Percentiles rank a stretch among this genome's conserved stretches.
phyloP scores from a whole-genome alignment of 345 rosid genomes.

The Linum lewisii region DNA sequence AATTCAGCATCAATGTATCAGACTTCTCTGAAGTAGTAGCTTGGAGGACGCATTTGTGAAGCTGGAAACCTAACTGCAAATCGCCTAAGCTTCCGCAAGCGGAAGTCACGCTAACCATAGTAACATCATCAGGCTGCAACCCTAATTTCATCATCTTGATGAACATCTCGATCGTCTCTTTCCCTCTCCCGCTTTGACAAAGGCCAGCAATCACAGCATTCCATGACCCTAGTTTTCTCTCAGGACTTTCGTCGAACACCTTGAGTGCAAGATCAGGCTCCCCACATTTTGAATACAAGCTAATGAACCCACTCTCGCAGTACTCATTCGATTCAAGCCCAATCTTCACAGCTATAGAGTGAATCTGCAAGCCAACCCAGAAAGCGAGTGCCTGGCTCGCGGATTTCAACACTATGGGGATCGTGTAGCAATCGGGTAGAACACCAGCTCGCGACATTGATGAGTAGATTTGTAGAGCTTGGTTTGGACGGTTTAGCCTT shows the following conservation, averaged over 20 bases:
- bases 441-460: conserved; percentile 49
- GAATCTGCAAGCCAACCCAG: conserved; percentile 47
- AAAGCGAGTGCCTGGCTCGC: conserved; percentile 30
- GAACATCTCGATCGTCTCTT: conserved; percentile 52
- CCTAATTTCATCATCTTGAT: conserved; percentile 46
- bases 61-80: conserved; percentile 50
- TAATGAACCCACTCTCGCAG: conserved; percentile 71
- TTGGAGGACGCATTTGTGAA: conserved; percentile 61
- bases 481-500: conserved; percentile 40
- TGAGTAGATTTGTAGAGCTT: conserved; percentile 34
- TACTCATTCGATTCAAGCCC: conserved; percentile 50
- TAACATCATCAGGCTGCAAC: conserved; percentile 61
- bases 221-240: conserved; percentile 79
- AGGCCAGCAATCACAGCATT: conserved; percentile 67
- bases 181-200: conserved; percentile 41
- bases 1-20: conserved; percentile 59
- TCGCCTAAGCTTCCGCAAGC: conserved; percentile 75
- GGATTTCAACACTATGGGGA: conserved; percentile 63
- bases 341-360: conserved; percentile 39
- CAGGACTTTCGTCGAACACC: conserved; percentile 61
- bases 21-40: conserved; percentile 34
- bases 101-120: conserved; percentile 64
- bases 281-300: conserved; percentile 43
- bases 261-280: conserved; percentile 39
- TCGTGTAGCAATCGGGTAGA: conserved; percentile 56